Evolutionary conservation across 441 rosid species (phyloP), one percentile per base, ranked within the genome.

Genomic region (Gossypium gossypioides): DNA sequence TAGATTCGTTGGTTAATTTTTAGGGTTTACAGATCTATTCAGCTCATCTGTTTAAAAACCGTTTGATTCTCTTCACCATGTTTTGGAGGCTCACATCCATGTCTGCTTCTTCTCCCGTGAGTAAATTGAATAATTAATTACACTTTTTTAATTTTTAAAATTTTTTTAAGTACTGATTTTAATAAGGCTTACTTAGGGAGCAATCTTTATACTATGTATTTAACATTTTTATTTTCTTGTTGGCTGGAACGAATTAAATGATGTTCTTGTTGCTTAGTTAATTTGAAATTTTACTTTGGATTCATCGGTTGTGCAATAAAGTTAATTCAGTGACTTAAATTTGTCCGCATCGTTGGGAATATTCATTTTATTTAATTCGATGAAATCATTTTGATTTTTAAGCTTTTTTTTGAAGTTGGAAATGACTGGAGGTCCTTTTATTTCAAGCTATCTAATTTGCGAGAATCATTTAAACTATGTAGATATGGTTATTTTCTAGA

Each of bases 51-150:
- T 71, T 48, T 1, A 78, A 79, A 37, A 37, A 37, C 44, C 68
- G 73, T 75, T 58, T 19, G 1, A 48, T 50, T 19, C 6, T 68
- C 71, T 65, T 72, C 68, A 76, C 58, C 75, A 92, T 92, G 96
- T 92, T 92, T 56, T 92, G 96, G 97, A 90, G 89, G 87, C 95
- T 92, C 76, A 80, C 93, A 6, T 72, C 91, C 78, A 83, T 92
- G 72, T 90, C 97, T 44, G 83, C 95, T 6, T 84, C 95, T 22
- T 92, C 96, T 76, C 93, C 97, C 42, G 97, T 92, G 70, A 88
- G 93, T 81, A 8, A 9, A 55, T 55, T 51, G 56, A 48, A 48
- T 48, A 50, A 50, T 50, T 50, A 50, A 50, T 50, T 54, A 27
- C 55, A 4, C 2, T 50, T 0, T 1, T 61, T 51, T n/a, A 13